Base-by-base conservation (phyloP, 495 filamentous ascomycete genomes). In the Tuber indicum region DNA sequence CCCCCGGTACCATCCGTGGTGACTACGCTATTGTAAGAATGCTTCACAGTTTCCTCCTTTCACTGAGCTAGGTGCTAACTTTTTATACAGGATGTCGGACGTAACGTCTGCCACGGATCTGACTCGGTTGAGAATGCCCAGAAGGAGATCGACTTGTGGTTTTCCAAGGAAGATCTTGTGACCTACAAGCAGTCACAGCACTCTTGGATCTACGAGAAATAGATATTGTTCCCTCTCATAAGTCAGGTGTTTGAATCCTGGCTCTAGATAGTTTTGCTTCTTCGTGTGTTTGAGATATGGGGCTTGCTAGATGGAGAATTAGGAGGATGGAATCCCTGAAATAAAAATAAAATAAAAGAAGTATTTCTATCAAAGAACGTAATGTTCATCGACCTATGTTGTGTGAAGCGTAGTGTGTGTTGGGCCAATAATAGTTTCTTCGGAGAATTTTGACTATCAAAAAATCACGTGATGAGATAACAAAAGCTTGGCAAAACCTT, bases 91-190 rank as follows among this genome's bases (percentile, higher is more conserved):
- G 93, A 94, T 84, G 92, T 96, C 84, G 96, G 96, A 87, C 94
- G 96, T 85, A 99, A 99, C 89, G 93, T 99, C 87, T 98, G 96
- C 91, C 96, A 99, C 90, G 96, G 96, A 85, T 97, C 94, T 86
- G 96, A 99, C 90, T 90, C 88, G 87, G 94, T 98, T 86, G 96
- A 98, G 90, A 96, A 88, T 88, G 96, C 96, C 86, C 90, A 98
- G 92, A 98, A 98, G 92, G 96, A 99, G 89, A 99, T 99, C 85
- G 91, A 89, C 81, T 91, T 98, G 84, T 99, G 96, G 96, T 99
- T 99, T 92, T 88, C 90, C 85, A 86, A 91, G 81, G 90, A 89
- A 80, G 96, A 99, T 86, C 82, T 97, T 83, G 86, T 92, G 86
- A 87, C 82, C 85, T 99, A 90, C 88, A 93, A 93, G 89, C 87